A percentile compares a stretch with the other conserved stretches of the same genome.
Evolutionary conservation across 192 early-diverging fungal species (phyloP).

Genomic region (Backusella liffmaniae): DNA sequence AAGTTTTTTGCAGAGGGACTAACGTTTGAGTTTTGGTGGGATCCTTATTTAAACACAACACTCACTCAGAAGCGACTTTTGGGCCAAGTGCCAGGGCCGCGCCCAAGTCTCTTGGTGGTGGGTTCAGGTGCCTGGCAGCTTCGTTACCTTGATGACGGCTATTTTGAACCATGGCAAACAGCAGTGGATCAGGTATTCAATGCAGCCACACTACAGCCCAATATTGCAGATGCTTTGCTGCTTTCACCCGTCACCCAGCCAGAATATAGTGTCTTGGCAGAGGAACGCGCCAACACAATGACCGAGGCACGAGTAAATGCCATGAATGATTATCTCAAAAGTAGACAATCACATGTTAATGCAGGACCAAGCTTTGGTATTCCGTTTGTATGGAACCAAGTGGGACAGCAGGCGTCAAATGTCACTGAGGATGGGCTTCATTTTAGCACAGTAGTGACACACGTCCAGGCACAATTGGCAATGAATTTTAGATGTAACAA

Average conservation of each 20-base stretch:
- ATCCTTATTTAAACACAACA: conserved; percentile 63
- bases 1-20: conserved; percentile 32
- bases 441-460: conserved; percentile 48
- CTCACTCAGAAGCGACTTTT: conserved; percentile 29
- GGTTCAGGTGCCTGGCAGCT: conserved; percentile 69
- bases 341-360: background rate
- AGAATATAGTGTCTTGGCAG: conserved; percentile 38
- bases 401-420: conserved; percentile 19
- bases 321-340: conserved; percentile 58
- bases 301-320: conserved; percentile 38
- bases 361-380: conserved; percentile 36
- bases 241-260: conserved; percentile 41
- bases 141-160: conserved; percentile 48
- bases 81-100: background rate
- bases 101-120: conserved; percentile 44
- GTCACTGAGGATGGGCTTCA: conserved; percentile 72
- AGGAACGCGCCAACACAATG: conserved; percentile 47
- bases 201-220: conserved; percentile 17
- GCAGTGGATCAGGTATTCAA: conserved; percentile 41
- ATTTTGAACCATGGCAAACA: conserved; percentile 41
- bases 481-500: conserved; percentile 67
- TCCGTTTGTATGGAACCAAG: conserved; percentile 48
- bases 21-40: conserved; percentile 69
- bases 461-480: conserved; percentile 50
- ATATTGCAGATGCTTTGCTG: conserved; percentile 38